phyloP scores from a whole-genome alignment of 2,329 filamentous ascomycete genomes.

The Biscogniauxia sp. region DNA sequence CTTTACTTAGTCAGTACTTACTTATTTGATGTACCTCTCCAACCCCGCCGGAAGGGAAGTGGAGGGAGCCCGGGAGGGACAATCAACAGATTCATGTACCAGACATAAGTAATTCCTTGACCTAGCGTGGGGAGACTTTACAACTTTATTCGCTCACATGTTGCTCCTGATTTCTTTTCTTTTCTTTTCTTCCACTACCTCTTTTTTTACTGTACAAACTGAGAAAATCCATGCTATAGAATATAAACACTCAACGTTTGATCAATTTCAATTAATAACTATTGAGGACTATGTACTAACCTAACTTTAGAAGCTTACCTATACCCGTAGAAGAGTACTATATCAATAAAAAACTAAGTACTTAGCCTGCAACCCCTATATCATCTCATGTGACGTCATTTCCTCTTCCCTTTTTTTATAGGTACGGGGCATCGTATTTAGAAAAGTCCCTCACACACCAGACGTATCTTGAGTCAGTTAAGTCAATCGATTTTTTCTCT shows the following conservation, averaged over 20 bases:
- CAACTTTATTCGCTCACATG: background rate
- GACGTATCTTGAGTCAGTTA: background rate
- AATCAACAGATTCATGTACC: background rate
- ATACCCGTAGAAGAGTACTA: too few species aligned
- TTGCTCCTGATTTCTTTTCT: background rate
- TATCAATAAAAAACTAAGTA: too few species aligned
- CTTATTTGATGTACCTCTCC: too few species aligned
- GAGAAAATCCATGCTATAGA: background rate
- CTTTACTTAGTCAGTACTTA: too few species aligned
- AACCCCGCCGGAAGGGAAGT: constrained; percentile 12
- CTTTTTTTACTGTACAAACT: too few species aligned
- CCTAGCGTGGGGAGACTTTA: background rate
- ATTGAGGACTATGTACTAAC: too few species aligned
- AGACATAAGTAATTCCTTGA: too few species aligned
- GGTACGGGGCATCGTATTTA: too few species aligned
- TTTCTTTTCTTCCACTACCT: too few species aligned
- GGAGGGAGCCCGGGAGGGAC: background rate
- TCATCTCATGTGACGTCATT: background rate
- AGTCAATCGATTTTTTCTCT: background rate
- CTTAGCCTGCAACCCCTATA: background rate
- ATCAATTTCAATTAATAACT: too few species aligned
- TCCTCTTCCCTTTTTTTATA: background rate
- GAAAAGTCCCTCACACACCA: background rate
- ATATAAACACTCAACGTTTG: background rate
- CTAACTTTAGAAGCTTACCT: too few species aligned